Conservation (phyloP, 2,329 filamentous ascomycete species). For the Clarireedia hainanense region DNA sequence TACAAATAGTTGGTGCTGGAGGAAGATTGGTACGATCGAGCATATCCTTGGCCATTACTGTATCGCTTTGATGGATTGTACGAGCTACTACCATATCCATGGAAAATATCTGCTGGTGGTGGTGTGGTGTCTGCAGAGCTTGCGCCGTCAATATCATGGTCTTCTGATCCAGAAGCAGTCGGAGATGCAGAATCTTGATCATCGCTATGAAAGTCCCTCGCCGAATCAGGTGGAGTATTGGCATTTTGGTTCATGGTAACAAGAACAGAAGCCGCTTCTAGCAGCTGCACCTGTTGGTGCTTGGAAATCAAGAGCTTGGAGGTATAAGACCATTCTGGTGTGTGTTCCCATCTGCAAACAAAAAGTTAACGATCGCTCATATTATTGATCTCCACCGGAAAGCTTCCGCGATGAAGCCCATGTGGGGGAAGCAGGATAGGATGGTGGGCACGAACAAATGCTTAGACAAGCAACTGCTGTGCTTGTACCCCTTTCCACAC, state of each 20-base stretch:
- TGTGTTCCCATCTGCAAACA: constrained; percentile 88
- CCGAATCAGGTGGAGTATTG: constrained; percentile 55
- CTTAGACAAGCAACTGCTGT: constrained; percentile 99
- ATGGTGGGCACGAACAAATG: constrained; percentile 88
- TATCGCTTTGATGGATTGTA: constrained; percentile 47
- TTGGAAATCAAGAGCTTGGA: constrained; percentile 98
- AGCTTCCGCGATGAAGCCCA: constrained; percentile 34
- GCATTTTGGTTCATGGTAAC: constrained; percentile 73
- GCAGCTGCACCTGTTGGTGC: constrained; percentile 95
- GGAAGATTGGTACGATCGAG: constrained; percentile 74
- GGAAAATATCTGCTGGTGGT: constrained; percentile 57
- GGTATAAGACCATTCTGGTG: constrained; percentile 93
- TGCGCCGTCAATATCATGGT: constrained; percentile 58
- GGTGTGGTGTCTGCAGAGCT: constrained; percentile 93
- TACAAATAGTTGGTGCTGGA: constrained; percentile 46
- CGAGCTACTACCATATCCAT: constrained; percentile 36
- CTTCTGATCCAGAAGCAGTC: constrained; percentile 71
- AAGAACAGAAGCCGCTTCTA: constrained; percentile 94
- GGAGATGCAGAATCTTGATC: constrained; percentile 75
- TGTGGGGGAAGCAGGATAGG: constrained; percentile 30
- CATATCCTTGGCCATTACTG: constrained; percentile 51
- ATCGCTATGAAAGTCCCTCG: constrained; percentile 64
- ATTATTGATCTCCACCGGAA: constrained; percentile 26
- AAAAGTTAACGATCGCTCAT: constrained; percentile 29
- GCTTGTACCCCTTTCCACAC: constrained; percentile 99